These are phyloP conservation scores for Lachancea waltii DNA, from an alignment of 805 yeast genomes.

Conservation along the genomic window DNA sequence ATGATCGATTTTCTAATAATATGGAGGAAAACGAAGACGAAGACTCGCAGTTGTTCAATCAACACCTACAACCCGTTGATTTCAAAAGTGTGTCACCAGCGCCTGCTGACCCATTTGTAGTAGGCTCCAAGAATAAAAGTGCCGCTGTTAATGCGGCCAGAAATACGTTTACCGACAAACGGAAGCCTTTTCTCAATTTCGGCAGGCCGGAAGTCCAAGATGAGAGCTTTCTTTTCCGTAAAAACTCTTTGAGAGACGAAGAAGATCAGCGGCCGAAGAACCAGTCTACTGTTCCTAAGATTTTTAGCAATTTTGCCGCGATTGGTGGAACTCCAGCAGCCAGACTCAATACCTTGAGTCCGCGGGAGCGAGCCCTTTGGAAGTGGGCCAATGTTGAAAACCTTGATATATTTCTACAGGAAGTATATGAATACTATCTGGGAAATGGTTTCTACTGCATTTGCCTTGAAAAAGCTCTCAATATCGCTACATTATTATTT, in stretches of 20 bases:
- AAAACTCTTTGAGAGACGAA: constrained; percentile 12
- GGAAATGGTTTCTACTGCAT: constrained; percentile 84
- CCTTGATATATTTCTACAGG: constrained; percentile 77
- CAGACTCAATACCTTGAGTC: constrained; percentile 41
- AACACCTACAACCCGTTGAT: constrained; percentile 1
- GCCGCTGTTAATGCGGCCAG: no score
- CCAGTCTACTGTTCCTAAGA: constrained; percentile 18
- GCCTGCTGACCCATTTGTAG: constrained; percentile 3
- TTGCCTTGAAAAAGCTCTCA: constrained; percentile 56
- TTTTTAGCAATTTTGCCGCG: constrained; percentile 21
- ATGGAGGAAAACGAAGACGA: constrained; percentile 9
- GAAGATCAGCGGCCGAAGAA: neutral
- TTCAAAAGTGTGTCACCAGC: constrained; percentile 1
- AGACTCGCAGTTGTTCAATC: constrained; percentile 16
- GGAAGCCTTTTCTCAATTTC: constrained; percentile 1
- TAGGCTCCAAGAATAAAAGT: neutral
- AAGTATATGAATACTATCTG: constrained; percentile 74
- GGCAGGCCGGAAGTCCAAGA: constrained; percentile 10
- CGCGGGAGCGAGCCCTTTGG: constrained; percentile 80
- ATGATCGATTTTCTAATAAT: neutral
- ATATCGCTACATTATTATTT: constrained; percentile 68
- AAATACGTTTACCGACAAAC: constrained; percentile 1
- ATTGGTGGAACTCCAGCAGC: constrained; percentile 24
- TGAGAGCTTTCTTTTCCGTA: constrained; percentile 18
- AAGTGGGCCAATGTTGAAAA: constrained; percentile 95